Percentiles rank a stretch among this genome's conserved stretches.
phyloP scores from a whole-genome alignment of 202 grass and related monocot genomes.

The Schoenoplectus triqueter region DNA sequence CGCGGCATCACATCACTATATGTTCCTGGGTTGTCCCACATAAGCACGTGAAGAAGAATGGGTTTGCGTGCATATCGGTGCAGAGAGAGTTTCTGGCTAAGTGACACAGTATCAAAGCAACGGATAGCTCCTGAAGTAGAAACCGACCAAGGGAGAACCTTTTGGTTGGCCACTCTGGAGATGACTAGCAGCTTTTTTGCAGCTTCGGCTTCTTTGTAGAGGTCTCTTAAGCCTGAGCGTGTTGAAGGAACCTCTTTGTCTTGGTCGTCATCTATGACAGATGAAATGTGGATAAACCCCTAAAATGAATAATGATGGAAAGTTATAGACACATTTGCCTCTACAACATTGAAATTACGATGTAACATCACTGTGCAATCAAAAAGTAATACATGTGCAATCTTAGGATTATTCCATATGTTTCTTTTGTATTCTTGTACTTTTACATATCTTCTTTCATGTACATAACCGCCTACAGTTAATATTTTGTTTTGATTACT shows the following conservation, averaged over 20 bases:
- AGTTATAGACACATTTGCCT: background rate
- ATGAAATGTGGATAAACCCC: conserved; percentile 93
- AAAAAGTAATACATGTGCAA: no score
- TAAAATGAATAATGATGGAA: conserved; percentile 34
- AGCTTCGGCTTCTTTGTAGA: conserved; percentile 68
- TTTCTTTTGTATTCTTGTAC: no score
- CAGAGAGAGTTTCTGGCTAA: conserved; percentile 94
- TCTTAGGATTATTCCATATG: no score
- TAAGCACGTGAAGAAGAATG: conserved; percentile 77
- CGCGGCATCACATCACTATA: background rate
- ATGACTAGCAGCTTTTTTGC: conserved; percentile 81
- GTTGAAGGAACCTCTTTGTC: conserved; percentile 59
- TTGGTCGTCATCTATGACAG: conserved; percentile 66
- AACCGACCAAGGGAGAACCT: conserved; percentile 89
- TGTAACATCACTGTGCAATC: background rate
- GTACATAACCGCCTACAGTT: no score
- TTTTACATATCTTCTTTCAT: no score
- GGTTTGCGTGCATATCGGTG: conserved; percentile 78
- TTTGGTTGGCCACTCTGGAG: conserved; percentile 76
- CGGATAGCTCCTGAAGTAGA: conserved; percentile 88
- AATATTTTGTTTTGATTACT: no score
- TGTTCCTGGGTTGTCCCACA: conserved; percentile 58
- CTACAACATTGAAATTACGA: background rate
- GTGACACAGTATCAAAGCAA: conserved; percentile 95
- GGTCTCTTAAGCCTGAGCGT: conserved; percentile 76